Evolutionary conservation across 148 eudicot genomes (phyloP), one percentile per base, ranked within the genome.

Genomic region (Silene uniflora): DNA sequence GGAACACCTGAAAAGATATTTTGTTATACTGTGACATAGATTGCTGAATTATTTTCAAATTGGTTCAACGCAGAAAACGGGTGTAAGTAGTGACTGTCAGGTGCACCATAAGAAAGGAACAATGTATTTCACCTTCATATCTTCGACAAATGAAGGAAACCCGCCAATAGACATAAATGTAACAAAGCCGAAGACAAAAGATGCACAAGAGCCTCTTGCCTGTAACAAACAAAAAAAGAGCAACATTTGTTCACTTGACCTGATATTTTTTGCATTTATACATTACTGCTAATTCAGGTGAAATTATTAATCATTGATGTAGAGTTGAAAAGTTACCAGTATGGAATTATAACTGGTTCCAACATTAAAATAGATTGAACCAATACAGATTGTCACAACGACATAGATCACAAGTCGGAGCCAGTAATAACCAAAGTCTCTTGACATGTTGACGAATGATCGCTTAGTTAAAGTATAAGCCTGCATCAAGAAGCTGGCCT

Each of bases 91-190:
- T 35, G 3, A 29, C 3, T 29, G 32, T 29, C 32, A 29, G 32
- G 32, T 29, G 32, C 32, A 29, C 32, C 32, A 29, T 29, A 29
- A 29, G 32, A 29, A 29, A 29, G 32, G 32, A 29, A 29, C 32
- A 29, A 59, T 39, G 42, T 4, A 42, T 23, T 19, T 68, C n/a
- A 90, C 97, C 92, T 93, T 93, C 98, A 96, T 96, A 79, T 92
- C 99, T 85, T 92, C 99, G 4, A 96, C 97, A 76, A 96, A 96
- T 8, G 99, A 96, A 35, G 98, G 99, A 71, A 96, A 96, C 60
- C 99, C 98, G 55, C 99, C 99, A 78, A 96, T 92, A 6, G 99
- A 92, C 99, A 96, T 92, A 76, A 96, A 96, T 52, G 99, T 96
- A 61, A 96, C 99, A 62, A 96, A 96, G 7, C 99, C 99, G 54